Percentiles rank a stretch among this genome's conserved stretches.
These are phyloP conservation scores for Xerocomus spinulosus DNA, from an alignment of 768 basidiomycete species.

Conservation along the genomic window DNA sequence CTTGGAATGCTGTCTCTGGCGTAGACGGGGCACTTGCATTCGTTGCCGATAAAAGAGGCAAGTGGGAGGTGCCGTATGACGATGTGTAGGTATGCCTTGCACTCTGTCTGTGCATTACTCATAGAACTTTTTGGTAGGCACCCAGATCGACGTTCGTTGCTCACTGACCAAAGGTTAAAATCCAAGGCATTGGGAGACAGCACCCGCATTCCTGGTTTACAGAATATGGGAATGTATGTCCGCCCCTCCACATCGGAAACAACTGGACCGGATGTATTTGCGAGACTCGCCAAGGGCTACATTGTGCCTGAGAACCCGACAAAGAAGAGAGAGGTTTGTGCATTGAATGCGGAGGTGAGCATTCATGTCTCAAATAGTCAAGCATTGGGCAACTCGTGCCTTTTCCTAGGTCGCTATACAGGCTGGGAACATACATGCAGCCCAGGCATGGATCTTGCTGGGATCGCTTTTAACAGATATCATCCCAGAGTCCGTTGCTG, in stretches of 20 bases:
- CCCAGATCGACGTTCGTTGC: slow-evolving; percentile 28
- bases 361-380: not conserved
- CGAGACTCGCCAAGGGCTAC: slow-evolving; percentile 60
- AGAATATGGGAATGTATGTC: slow-evolving; percentile 54
- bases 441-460: slow-evolving; percentile 66
- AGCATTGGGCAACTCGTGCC: not conserved
- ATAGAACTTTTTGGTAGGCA: slow-evolving; percentile 27
- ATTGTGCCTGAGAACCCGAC: slow-evolving; percentile 40
- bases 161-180: slow-evolving; percentile 31
- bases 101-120: not conserved
- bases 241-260: slow-evolving; percentile 8
- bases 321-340: slow-evolving; percentile 44
- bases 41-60: slow-evolving; percentile 47
- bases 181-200: slow-evolving; percentile 60
- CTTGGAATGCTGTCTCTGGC: slow-evolving; percentile 50
- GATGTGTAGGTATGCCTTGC: slow-evolving; percentile 53
- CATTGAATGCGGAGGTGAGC: slow-evolving; percentile 54
- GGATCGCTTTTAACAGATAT: slow-evolving; percentile 51
- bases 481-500: slow-evolving; percentile 34
- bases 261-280: slow-evolving; percentile 41
- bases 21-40: slow-evolving; percentile 59
- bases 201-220: slow-evolving; percentile 44
- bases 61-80: slow-evolving; percentile 74
- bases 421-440: slow-evolving; percentile 50
- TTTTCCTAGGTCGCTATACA: slow-evolving; percentile 50